A percentile compares a stretch with the other conserved stretches of the same genome.
phyloP scores from a whole-genome alignment of 805 yeast genomes.

The Sugiyamaella mastotermitis region DNA sequence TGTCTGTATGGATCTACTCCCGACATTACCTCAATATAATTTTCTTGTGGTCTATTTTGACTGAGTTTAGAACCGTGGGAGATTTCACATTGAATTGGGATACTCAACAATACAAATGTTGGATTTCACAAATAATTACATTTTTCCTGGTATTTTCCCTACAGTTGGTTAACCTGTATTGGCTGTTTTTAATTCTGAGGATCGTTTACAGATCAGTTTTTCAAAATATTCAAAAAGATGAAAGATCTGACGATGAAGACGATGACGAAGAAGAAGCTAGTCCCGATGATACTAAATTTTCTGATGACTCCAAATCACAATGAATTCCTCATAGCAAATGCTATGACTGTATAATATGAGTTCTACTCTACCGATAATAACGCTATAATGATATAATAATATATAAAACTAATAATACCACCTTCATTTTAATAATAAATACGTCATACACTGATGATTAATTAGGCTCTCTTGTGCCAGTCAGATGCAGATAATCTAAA shows the following conservation, averaged over 20 bases:
- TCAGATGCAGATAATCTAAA: too few relatives aligned
- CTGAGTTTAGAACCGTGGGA: slow-evolving; percentile 85
- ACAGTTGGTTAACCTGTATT: slow-evolving; percentile 80
- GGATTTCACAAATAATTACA: slow-evolving; percentile 88
- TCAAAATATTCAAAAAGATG: slow-evolving; percentile 64
- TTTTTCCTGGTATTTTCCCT: slow-evolving; percentile 70
- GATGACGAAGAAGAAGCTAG: slow-evolving; percentile 44
- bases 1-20: slow-evolving; percentile 72
- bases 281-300: too few relatives aligned
- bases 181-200: slow-evolving; percentile 79
- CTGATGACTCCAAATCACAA: too few relatives aligned
- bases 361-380: too few relatives aligned
- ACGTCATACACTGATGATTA: too few relatives aligned
- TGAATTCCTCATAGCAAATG: too few relatives aligned
- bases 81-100: slow-evolving; percentile 74
- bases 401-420: too few relatives aligned
- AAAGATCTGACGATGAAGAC: slow-evolving; percentile 80
- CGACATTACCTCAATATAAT: slow-evolving; percentile 81
- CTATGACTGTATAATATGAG: too few relatives aligned
- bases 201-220: slow-evolving; percentile 62
- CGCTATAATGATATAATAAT: too few relatives aligned
- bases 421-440: too few relatives aligned
- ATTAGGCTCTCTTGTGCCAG: too few relatives aligned
- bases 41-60: slow-evolving; percentile 52
- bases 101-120: slow-evolving; percentile 92